Conservation (phyloP, 2,329 filamentous ascomycete genomes). For the Penicillium sp. region DNA sequence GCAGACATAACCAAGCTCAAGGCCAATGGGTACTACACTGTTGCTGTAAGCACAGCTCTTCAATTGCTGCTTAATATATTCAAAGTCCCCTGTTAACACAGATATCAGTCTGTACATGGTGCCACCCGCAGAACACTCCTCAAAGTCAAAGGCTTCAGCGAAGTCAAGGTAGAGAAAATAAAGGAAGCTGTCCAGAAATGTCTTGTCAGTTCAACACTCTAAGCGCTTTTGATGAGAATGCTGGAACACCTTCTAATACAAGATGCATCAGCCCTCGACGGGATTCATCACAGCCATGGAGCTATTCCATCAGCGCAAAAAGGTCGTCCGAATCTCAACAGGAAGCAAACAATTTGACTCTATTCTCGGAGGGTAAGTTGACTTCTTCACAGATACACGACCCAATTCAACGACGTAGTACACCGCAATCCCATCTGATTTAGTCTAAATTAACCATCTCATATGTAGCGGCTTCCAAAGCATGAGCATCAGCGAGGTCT, state of each 20-base stretch:
- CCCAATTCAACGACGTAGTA: neutral
- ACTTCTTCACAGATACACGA: neutral
- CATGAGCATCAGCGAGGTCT: slow-evolving; percentile 64
- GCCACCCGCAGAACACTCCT: slow-evolving; percentile 61
- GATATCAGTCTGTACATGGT: slow-evolving; percentile 56
- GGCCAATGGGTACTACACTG: slow-evolving; percentile 61
- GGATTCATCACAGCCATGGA: slow-evolving; percentile 68
- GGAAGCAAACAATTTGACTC: slow-evolving; percentile 69
- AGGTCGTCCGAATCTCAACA: slow-evolving; percentile 65
- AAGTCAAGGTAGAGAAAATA: slow-evolving; percentile 70
- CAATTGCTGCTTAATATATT: neutral
- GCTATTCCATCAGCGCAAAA: slow-evolving; percentile 62
- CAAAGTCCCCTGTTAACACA: neutral
- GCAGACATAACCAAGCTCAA: slow-evolving; percentile 68
- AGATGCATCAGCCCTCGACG: slow-evolving; percentile 51
- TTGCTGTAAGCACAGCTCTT: slow-evolving; percentile 52
- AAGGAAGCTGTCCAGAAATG: slow-evolving; percentile 67
- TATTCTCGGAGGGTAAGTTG: slow-evolving; percentile 60
- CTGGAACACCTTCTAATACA: neutral
- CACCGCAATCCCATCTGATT: too few relatives aligned
- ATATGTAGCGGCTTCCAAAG: slow-evolving; percentile 63
- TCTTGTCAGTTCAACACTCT: slow-evolving; percentile 42
- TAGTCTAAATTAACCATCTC: neutral
- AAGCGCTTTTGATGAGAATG: neutral
- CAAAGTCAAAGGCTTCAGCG: slow-evolving; percentile 70